Evolutionary conservation across 2,329 filamentous ascomycete species (phyloP), one percentile per base, ranked within the genome.

Genomic region (Fusarium temperatum): DNA sequence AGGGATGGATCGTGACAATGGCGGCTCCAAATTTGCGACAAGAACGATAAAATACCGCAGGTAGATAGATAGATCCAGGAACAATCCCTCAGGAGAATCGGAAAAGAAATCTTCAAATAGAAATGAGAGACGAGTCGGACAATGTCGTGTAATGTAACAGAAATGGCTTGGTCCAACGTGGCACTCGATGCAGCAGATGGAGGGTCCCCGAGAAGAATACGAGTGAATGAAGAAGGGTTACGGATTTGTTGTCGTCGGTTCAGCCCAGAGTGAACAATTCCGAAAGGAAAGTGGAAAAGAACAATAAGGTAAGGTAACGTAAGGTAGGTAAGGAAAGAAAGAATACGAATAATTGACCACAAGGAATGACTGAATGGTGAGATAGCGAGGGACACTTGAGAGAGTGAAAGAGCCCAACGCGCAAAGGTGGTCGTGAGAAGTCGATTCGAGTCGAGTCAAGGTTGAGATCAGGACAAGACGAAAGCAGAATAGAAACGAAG

Each of bases 111-210:
- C 57, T 66, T 56, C 48, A 77, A 76, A 61, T 42, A 70, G 53
- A 63, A 66, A 51, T 24, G 56, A 64, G 64, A 66, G 57, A 65
- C 55, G 53, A 70, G 58, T 63, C 50, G 66, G 66, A 38, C 36
- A 59, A 66, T 66, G 59, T 66, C 30, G 61, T 75, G 59, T 44
- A 65, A 65, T 54, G 66, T 55, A 70, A 54, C 59, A 60, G 67
- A 65, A 65, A 68, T 66, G 57, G 59, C 50, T 65, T 69, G 50
- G 68, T 72, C 63, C 59, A 72, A 75, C 61, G 73, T 77, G 61
- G 67, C 45, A 76, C 73, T 65, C 63, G 59, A 71, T 76, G 70
- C 73, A 73, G 66, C 62, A 68, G 47, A 59, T 74, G 75, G 70
- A 78, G 56, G 67, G 59, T 32, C 53, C 55, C 66, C 48, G 51